These are phyloP conservation scores for Salicornia ramosissima DNA, from an alignment of 148 eudicot genomes.

Conservation along the genomic window DNA sequence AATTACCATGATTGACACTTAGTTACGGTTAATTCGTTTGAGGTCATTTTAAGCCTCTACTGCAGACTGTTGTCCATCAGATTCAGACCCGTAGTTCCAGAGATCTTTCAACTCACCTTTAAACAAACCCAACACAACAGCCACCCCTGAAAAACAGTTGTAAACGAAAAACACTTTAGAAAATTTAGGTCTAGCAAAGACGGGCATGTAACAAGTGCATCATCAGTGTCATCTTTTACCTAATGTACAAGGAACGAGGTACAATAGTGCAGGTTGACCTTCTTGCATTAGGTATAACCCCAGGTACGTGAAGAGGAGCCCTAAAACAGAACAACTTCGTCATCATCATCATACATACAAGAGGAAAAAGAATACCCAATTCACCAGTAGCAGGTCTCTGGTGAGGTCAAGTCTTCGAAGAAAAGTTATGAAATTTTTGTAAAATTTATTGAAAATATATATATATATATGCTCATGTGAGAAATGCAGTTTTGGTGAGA, in stretches of 20 bases:
- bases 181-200: not conserved
- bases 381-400: too few relatives aligned
- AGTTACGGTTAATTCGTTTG: not conserved
- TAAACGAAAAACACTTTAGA: not conserved
- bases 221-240: constrained; percentile 38
- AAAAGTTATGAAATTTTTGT: too few relatives aligned
- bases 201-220: not conserved
- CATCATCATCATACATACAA: not conserved
- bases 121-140: constrained; percentile 44
- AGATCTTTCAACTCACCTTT: constrained; percentile 74
- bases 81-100: constrained; percentile 51
- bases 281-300: constrained; percentile 73
- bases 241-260: constrained; percentile 93
- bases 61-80: constrained; percentile 20
- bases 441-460: too few relatives aligned
- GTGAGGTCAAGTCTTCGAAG: too few relatives aligned
- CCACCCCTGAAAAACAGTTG: constrained; percentile 39
- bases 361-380: too few relatives aligned
- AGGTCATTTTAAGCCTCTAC: constrained; percentile 24
- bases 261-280: constrained; percentile 95
- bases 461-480: too few relatives aligned
- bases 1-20: constrained; percentile 1
- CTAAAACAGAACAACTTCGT: constrained; percentile 30
- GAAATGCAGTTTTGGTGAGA: too few relatives aligned
- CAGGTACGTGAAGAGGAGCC: constrained; percentile 62